phyloP scores from a whole-genome alignment of 495 filamentous ascomycete genomes.

The Echria macrotheca region DNA sequence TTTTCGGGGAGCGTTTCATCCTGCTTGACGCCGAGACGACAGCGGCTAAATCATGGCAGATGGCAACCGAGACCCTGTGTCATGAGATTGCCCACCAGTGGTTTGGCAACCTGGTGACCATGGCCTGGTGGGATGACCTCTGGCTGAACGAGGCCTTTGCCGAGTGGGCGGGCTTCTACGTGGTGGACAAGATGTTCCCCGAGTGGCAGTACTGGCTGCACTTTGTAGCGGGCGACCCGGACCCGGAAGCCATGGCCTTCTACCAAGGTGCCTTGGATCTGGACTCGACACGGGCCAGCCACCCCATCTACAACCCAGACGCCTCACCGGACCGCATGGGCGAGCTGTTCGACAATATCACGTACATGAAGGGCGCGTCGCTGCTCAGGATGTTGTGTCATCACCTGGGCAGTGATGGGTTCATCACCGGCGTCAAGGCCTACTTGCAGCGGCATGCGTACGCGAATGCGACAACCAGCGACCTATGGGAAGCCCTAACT shows the following conservation, averaged over 20 bases:
- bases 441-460: background rate
- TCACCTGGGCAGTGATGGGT: background rate
- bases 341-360: background rate
- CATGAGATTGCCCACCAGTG: background rate
- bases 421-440: background rate
- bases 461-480: too few relatives aligned
- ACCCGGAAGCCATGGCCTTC: background rate
- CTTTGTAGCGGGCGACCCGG: background rate
- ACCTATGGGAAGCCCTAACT: too few relatives aligned
- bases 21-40: background rate
- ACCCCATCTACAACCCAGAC: background rate
- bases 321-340: background rate
- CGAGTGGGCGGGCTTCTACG: background rate
- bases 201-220: background rate
- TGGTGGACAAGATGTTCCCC: background rate
- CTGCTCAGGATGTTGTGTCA: background rate
- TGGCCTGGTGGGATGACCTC: background rate
- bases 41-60: background rate
- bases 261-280: background rate
- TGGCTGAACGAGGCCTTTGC: background rate
- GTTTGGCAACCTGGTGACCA: background rate
- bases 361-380: background rate
- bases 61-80: background rate
- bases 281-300: background rate
- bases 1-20: background rate